Evolutionary conservation across 2,329 filamentous ascomycete genomes (phyloP).

Genomic region (Dactylellina parvicollis): DNA sequence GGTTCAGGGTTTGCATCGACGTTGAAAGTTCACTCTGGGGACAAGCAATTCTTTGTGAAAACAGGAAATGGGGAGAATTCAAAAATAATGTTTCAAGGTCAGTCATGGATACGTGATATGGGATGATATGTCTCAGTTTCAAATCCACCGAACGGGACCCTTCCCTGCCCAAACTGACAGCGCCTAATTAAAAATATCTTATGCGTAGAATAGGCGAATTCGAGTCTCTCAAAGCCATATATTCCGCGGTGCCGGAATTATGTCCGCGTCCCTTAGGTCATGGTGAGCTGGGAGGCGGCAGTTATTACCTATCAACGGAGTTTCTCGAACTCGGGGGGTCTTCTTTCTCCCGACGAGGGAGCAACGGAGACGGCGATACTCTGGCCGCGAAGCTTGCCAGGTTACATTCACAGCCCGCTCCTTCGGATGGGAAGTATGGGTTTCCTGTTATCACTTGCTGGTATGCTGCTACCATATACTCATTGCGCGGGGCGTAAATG

Average conservation of each 20-base stretch:
- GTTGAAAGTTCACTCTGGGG: slow-evolving; percentile 67
- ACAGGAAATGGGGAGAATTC: slow-evolving; percentile 71
- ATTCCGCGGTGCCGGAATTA: slow-evolving; percentile 75
- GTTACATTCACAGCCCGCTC: slow-evolving; percentile 79
- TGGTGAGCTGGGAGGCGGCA: slow-evolving; percentile 68
- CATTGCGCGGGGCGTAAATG: too few relatives aligned
- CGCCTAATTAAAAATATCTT: background rate
- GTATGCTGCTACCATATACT: slow-evolving; percentile 10
- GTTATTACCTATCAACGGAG: slow-evolving; percentile 75
- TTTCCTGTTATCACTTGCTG: slow-evolving; percentile 85
- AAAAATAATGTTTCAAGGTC: slow-evolving; percentile 76
- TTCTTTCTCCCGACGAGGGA: slow-evolving; percentile 57
- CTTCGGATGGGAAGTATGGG: slow-evolving; percentile 75
- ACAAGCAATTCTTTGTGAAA: slow-evolving; percentile 76
- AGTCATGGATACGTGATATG: background rate
- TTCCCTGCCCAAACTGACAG: background rate
- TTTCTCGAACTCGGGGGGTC: slow-evolving; percentile 73
- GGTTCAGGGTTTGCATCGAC: slow-evolving; percentile 76
- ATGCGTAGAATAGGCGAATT: slow-evolving; percentile 72
- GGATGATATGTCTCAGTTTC: too few relatives aligned
- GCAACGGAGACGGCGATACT: slow-evolving; percentile 66
- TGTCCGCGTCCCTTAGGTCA: slow-evolving; percentile 80
- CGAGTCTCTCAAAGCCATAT: slow-evolving; percentile 82
- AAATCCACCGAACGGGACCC: too few relatives aligned
- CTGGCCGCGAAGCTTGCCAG: slow-evolving; percentile 80